Evolutionary conservation across 768 basidiomycete species (phyloP), one percentile per base, ranked within the genome.

Genomic region (Rhodocollybia butyracea): DNA sequence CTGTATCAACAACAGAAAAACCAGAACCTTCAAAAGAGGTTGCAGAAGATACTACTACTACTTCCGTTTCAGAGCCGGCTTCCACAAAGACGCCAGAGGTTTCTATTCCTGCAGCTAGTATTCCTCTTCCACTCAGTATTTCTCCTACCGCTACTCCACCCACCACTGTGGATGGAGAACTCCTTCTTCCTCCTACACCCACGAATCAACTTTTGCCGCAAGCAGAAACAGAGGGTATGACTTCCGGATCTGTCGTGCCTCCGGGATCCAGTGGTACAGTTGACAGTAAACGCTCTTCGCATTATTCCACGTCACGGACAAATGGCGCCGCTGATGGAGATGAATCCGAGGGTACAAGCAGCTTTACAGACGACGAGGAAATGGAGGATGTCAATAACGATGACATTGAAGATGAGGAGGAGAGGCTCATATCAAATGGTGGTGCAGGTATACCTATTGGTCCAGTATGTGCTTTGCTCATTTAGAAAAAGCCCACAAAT

Each of bases 391-490:
- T 68, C 34, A 71, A 74, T 30, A 70, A 68, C 11, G 82, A 83
- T 51, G 82, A 83, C 42, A 78, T 80, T 56, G 91, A 96, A 64
- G 94, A 96, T 57, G 94, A 97, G 55, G 95, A 97, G 67, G 91
- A 94, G 61, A 77, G 86, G 60, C 76, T 98, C 53, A 95, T 97
- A 59, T 77, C 86, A 72, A 89, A 87, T 54, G 95, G 95, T 39
- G 96, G 97, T 11, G 88, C 91, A 55, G 97, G 97, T 32, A 98
- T 98, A 55, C 96, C 96, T 21, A 81, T 94, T 39, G 95, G 94
- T 32, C 86, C 91, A 46, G 94, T 96, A 70, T 68, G 90, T 80
- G 15, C 5, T 40, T 45, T 38, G 32, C 17, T 32, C 38, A 51
- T 42, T 27, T 47, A 53, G 22, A 22, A 42, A 36, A 41, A n/a